Evolutionary conservation across 2,329 filamentous ascomycete species (phyloP).

Genomic region (Colletotrichum liaoningense): DNA sequence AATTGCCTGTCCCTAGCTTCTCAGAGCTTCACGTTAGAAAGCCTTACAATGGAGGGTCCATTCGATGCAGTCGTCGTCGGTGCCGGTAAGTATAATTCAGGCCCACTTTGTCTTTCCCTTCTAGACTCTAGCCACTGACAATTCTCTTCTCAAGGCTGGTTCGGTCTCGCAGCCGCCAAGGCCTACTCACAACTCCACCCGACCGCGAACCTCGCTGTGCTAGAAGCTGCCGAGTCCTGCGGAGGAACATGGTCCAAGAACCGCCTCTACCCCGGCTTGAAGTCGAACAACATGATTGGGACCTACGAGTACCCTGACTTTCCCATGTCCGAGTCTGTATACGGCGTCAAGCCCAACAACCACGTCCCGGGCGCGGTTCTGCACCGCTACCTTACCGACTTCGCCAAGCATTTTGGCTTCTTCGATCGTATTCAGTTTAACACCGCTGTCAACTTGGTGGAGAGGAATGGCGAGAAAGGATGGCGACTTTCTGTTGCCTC

Average conservation of each 20-base stretch:
- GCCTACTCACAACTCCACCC: slow-evolving; percentile 63
- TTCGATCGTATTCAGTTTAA: neutral
- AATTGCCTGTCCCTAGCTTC: neutral
- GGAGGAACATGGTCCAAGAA: slow-evolving; percentile 72
- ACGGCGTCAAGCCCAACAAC: slow-evolving; percentile 45
- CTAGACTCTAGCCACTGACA: slow-evolving; percentile 18
- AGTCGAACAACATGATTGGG: slow-evolving; percentile 72
- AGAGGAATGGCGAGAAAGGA: neutral
- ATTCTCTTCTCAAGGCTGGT: slow-evolving; percentile 50
- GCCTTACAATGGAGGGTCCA: neutral
- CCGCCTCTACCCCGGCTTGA: slow-evolving; percentile 69
- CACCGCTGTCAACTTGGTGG: neutral
- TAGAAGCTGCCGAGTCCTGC: slow-evolving; percentile 62
- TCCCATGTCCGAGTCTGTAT: slow-evolving; percentile 63
- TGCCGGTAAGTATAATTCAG: neutral
- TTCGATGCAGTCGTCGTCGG: neutral
- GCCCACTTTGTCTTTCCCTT: neutral
- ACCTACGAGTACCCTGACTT: slow-evolving; percentile 74
- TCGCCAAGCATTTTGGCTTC: neutral
- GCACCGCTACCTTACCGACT: neutral
- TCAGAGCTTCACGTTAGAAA: neutral
- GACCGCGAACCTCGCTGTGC: slow-evolving; percentile 54
- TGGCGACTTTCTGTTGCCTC: neutral
- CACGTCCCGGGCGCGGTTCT: neutral
- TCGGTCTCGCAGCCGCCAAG: slow-evolving; percentile 64